Evolutionary conservation across 768 basidiomycete genomes (phyloP), one percentile per base, ranked within the genome.

Genomic region (Russula earlei): DNA sequence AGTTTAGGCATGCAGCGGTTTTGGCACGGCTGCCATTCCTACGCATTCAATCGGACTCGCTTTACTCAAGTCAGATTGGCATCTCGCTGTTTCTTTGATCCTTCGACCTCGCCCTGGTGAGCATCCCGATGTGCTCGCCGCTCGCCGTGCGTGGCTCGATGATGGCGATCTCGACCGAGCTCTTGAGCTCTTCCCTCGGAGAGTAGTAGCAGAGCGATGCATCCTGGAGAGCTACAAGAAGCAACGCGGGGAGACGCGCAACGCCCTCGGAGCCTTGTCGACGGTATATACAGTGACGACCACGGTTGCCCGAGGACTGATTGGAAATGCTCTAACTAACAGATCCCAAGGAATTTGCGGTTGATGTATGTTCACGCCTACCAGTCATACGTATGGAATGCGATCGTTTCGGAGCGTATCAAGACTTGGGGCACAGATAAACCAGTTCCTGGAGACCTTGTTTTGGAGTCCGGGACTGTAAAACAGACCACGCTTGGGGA

Each of bases 341-440:
- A 97, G 95, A 98, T 99, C 62, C 96, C 96, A 14, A 80, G 87
- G 54, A 98, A 95, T 66, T 79, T 99, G 56, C 81, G 96, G 49
- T 73, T 96, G 61, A 97, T 99, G 90, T 99, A 98, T 68, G 84
- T 97, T 52, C 96, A 99, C 69, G 94, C 94, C 29, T 99, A 97
- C 68, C 96, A 99, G 69, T 94, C 91, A 15, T 99, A 97, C 64
- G 85, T 98, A 33, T 99, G 95, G 95, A 99, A 99, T 70, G 84
- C 91, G 45, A 85, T 97, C 54, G 91, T 94, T 38, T 97, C 94
- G 3, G 92, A 97, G 70, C 86, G 96, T 12, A 84, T 98, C 65
- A 83, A 81, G 56, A 75, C 77, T 46, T 84, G 83, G 64, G 92
- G 94, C 29, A 72, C 78, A 49, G 79, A 85, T 49, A 76, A 78